Evolutionary conservation across 2,329 filamentous ascomycete species (phyloP), one percentile per base, ranked within the genome.

Genomic region (Colletotrichum tofieldiae): DNA sequence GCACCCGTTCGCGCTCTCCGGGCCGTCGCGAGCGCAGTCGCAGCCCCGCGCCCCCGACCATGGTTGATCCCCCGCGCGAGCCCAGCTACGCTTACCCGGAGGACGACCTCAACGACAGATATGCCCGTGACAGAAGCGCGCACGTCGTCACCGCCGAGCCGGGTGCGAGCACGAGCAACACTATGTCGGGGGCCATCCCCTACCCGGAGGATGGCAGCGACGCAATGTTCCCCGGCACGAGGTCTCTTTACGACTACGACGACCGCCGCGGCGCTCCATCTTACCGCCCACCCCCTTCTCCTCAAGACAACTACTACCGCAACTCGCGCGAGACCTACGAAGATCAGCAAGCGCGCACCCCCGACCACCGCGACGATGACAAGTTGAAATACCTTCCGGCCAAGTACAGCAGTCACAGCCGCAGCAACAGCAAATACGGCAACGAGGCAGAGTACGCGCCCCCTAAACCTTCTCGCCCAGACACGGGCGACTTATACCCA

Each of bases 1-100:
- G 85, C 65, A 84, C 81, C 60, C 86, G 86, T 65, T 86, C 87
- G 63, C 83, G 84, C 64, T 89, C 88, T 0, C 83, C 81, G 58
- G 82, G 79, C 77, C 85, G 81, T 78, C 81, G 78, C 60, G 81
- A 82, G 63, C 80, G 80, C 61, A 81, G 79, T 75, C 79, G 80
- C 52, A 78, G 77, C 51, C 82, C 77, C 37, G 75, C 77, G 54
- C 71, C 75, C 26, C 78, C 78, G 20, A 73, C 77, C 35, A 78
- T 80, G 26, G 72, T 82, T 65, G 78, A 84, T 60, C 85, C 87
- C 51, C 79, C 83, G 58, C 79, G 81, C 32, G 86, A 85, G 68
- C 80, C 86, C 35, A 83, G 79, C 78, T 84, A 83, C 72, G 79
- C 79, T 58, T 84, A 84, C 60, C 79, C 81, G 49, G 82, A 84